A percentile compares a stretch with the other conserved stretches of the same genome.
Evolutionary conservation across 441 rosid genomes (phyloP).

Genomic region (Croton laevigatus): DNA sequence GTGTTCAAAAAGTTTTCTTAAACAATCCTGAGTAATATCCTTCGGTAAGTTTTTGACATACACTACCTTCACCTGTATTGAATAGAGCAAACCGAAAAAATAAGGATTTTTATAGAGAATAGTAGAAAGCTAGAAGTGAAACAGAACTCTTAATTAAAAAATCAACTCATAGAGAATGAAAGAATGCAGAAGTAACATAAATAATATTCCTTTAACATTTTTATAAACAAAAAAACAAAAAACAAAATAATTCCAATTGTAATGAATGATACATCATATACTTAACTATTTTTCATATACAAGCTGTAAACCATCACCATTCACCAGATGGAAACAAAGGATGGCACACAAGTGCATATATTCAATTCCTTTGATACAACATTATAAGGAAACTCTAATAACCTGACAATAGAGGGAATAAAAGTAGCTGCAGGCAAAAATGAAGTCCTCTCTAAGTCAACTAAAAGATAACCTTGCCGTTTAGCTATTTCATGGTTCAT

Average conservation of each 20-base stretch:
- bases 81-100: constrained; percentile 1
- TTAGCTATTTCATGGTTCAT: no score
- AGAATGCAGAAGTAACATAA: neutral
- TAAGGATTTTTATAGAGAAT: neutral
- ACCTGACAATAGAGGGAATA: neutral
- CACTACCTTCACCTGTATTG: constrained; percentile 79
- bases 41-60: constrained; percentile 90
- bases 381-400: constrained; percentile 6
- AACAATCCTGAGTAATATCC: constrained; percentile 72
- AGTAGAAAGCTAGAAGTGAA: neutral
- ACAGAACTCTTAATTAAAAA: neutral
- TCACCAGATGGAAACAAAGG: neutral
- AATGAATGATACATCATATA: neutral
- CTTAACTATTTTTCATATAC: neutral
- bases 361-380: neutral
- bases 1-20: constrained; percentile 70
- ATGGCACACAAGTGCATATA: neutral
- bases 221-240: neutral
- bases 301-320: constrained; percentile 7
- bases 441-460: no score
- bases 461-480: no score
- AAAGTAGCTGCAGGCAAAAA: neutral
- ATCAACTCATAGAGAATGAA: neutral
- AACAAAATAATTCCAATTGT: neutral
- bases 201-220: neutral